These are phyloP conservation scores for Lanmaoa pseudosensibilis DNA, from an alignment of 768 basidiomycete genomes.

Conservation along the genomic window DNA sequence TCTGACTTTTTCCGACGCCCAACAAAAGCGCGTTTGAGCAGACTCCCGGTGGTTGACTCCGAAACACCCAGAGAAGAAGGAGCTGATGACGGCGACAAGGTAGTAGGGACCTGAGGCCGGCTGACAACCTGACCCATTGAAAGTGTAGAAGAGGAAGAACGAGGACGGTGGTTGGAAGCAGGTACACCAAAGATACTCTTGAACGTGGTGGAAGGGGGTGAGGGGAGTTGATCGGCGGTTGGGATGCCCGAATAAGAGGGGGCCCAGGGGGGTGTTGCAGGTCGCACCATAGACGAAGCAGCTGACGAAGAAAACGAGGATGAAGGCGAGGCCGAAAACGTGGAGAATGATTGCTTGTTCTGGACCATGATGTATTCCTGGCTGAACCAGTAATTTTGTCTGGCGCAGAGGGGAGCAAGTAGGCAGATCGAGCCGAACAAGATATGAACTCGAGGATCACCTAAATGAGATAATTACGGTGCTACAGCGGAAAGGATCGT, in stretches of 20 bases:
- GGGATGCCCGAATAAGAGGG: slow-evolving; percentile 43
- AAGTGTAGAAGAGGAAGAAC: slow-evolving; percentile 26
- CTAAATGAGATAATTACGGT: slow-evolving; percentile 30
- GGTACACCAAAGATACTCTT: slow-evolving; percentile 33
- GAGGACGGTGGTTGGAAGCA: slow-evolving; percentile 25
- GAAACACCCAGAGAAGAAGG: slow-evolving; percentile 25
- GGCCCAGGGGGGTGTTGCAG: slow-evolving; percentile 34
- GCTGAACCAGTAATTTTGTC: slow-evolving; percentile 21
- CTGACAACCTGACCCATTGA: slow-evolving; percentile 38
- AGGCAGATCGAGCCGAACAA: slow-evolving; percentile 23
- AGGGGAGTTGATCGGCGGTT: slow-evolving; percentile 43
- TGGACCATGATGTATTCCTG: slow-evolving; percentile 31
- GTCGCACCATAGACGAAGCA: slow-evolving; percentile 42
- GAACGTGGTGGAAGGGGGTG: slow-evolving; percentile 36
- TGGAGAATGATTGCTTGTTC: slow-evolving; percentile 39
- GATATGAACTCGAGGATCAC: slow-evolving; percentile 31
- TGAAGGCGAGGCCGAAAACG: slow-evolving; percentile 41
- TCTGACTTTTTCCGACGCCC: slow-evolving; percentile 37
- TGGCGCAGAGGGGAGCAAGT: slow-evolving; percentile 13
- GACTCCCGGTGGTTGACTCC: slow-evolving; percentile 23
- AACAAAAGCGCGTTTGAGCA: slow-evolving; percentile 33
- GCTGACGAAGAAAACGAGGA: slow-evolving; percentile 48
- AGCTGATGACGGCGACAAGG: slow-evolving; percentile 29
- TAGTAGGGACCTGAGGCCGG: slow-evolving; percentile 29
- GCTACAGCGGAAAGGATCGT: slow-evolving; percentile 23